Evolutionary conservation across 1,284 basidiomycete species (phyloP).

Genomic region (Erythrobasidium hasegawianum): DNA sequence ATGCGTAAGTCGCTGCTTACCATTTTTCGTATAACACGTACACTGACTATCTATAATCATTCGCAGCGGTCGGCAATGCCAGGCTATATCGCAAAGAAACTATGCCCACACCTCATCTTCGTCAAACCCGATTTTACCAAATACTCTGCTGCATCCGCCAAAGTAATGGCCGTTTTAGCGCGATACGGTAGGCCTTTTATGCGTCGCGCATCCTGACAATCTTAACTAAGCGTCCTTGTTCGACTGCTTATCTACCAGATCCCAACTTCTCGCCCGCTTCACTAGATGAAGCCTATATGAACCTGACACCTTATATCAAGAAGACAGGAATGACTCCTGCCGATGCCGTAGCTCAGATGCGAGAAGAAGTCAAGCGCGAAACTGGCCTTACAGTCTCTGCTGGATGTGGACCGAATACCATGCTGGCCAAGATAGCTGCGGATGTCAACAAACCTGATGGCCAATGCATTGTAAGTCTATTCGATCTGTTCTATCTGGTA

Average conservation of each 20-base stretch:
- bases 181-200: conserved; percentile 38
- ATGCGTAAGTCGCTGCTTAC: conserved; percentile 22
- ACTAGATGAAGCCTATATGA: conserved; percentile 45
- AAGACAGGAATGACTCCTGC: conserved; percentile 63
- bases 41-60: not conserved
- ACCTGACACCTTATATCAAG: conserved; percentile 25
- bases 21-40: not conserved
- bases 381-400: conserved; percentile 88
- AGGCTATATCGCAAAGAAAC: conserved; percentile 85
- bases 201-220: not conserved
- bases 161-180: conserved; percentile 47
- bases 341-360: conserved; percentile 72
- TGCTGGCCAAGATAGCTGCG: conserved; percentile 72
- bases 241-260: too few relatives aligned
- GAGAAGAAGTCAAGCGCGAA: conserved; percentile 64
- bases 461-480: conserved; percentile 64
- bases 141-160: conserved; percentile 46
- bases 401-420: conserved; percentile 54
- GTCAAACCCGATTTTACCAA: conserved; percentile 53
- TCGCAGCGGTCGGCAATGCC: conserved; percentile 45
- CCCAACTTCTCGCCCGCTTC: conserved; percentile 41
- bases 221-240: not conserved
- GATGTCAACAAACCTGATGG: conserved; percentile 82
- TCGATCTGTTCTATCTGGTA: too few relatives aligned
- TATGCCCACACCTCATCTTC: conserved; percentile 86